A percentile compares a stretch with the other conserved stretches of the same genome.
Conservation (phyloP, 768 basidiomycete species). For the Lactifluus echinatus region DNA sequence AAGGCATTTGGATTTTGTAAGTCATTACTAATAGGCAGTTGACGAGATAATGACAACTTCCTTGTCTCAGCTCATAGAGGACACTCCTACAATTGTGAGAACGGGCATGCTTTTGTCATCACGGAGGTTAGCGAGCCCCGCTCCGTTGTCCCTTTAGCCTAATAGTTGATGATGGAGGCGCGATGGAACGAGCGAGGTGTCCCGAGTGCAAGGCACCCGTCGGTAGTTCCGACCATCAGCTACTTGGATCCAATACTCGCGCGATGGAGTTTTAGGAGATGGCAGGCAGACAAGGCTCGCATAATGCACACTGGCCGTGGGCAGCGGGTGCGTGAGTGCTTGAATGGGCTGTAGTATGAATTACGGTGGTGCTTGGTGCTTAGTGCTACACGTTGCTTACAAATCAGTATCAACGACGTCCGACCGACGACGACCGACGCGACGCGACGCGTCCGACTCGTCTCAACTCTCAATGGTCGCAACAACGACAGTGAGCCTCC, state of each 20-base stretch:
- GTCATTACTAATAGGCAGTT: neutral
- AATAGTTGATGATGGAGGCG: slow-evolving; percentile 34
- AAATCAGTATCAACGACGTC: too few species aligned
- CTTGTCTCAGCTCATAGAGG: slow-evolving; percentile 23
- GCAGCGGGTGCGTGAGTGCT: slow-evolving; percentile 19
- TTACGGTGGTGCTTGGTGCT: too few species aligned
- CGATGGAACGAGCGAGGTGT: slow-evolving; percentile 38
- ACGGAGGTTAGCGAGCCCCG: slow-evolving; percentile 34
- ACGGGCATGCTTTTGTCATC: slow-evolving; percentile 58
- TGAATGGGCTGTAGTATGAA: too few species aligned
- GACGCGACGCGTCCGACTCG: too few species aligned
- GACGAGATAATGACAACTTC: neutral
- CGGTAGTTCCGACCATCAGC: slow-evolving; percentile 39
- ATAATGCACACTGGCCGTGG: slow-evolving; percentile 27
- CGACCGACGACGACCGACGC: too few species aligned
- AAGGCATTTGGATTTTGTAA: slow-evolving; percentile 25
- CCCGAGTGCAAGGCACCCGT: slow-evolving; percentile 50
- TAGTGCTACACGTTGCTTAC: too few species aligned
- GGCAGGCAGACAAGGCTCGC: slow-evolving; percentile 27
- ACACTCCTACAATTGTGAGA: slow-evolving; percentile 32
- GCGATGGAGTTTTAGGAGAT: slow-evolving; percentile 40
- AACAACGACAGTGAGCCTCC: slow-evolving; percentile 3
- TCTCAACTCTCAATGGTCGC: slow-evolving; percentile 10
- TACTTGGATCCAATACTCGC: slow-evolving; percentile 37
- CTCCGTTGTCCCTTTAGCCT: neutral